Evolutionary conservation across 2,329 filamentous ascomycete species (phyloP).

Genomic region (Exophiala lecanii-corni): DNA sequence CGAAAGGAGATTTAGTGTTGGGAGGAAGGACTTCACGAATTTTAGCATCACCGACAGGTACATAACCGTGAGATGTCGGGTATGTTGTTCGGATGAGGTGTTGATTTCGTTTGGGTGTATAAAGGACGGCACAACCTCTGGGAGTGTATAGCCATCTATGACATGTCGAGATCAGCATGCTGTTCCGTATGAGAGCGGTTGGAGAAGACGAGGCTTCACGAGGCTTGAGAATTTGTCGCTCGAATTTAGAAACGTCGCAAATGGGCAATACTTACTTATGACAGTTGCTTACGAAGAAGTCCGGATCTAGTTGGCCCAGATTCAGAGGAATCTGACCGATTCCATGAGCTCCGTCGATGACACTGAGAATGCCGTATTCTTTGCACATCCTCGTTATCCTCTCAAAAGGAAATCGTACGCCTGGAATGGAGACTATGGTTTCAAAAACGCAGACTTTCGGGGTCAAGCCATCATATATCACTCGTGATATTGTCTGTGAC

Average conservation of each 20-base stretch:
- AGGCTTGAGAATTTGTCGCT: too few relatives aligned
- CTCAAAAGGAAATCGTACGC: slow-evolving; percentile 75
- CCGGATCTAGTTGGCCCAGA: slow-evolving; percentile 62
- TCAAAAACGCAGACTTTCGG: slow-evolving; percentile 72
- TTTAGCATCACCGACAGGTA: slow-evolving; percentile 35
- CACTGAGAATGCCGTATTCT: slow-evolving; percentile 62
- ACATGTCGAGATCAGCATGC: too few relatives aligned
- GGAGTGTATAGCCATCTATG: slow-evolving; percentile 71
- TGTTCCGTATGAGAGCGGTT: too few relatives aligned
- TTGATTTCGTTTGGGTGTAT: slow-evolving; percentile 74
- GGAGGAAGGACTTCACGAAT: slow-evolving; percentile 17
- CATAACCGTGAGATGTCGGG: slow-evolving; percentile 76
- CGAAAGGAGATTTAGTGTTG: slow-evolving; percentile 54
- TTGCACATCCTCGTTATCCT: slow-evolving; percentile 59
- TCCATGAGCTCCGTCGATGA: slow-evolving; percentile 81
- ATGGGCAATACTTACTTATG: slow-evolving; percentile 55
- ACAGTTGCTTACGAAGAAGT: slow-evolving; percentile 83
- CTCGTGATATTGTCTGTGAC: slow-evolving; percentile 50
- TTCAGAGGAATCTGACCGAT: slow-evolving; percentile 74
- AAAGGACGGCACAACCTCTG: slow-evolving; percentile 73
- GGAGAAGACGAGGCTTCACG: too few relatives aligned
- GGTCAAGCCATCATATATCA: slow-evolving; percentile 55
- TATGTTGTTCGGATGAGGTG: slow-evolving; percentile 66
- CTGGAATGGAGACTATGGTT: slow-evolving; percentile 72
- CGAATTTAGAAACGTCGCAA: background rate